phyloP scores from a whole-genome alignment of 805 yeast species.

The Saccharomycopsis sp. region DNA sequence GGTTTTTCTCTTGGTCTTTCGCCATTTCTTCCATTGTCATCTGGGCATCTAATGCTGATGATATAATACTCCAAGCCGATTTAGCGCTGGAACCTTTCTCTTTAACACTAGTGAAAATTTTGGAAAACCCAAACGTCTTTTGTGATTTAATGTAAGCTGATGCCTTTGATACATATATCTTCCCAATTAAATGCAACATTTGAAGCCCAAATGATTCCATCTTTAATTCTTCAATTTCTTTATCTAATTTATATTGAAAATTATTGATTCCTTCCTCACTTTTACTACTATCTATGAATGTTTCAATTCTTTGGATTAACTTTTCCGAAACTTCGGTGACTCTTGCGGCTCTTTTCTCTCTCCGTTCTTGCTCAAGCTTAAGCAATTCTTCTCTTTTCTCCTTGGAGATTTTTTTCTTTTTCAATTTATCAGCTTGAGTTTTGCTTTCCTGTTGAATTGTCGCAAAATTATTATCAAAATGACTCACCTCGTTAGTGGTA shows the following conservation, averaged over 20 bases:
- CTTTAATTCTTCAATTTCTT: constrained; percentile 74
- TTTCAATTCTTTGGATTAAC: constrained; percentile 41
- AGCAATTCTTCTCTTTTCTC: constrained; percentile 44
- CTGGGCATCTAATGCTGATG: constrained; percentile 86
- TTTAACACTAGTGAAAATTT: constrained; percentile 71
- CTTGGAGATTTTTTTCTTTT: constrained; percentile 27
- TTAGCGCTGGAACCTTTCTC: constrained; percentile 79
- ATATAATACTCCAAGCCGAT: constrained; percentile 74
- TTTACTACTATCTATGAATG: constrained; percentile 38
- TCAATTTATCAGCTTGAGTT: constrained; percentile 26
- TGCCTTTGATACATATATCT: constrained; percentile 69
- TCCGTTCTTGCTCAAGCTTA: constrained; percentile 47
- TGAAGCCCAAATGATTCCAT: constrained; percentile 95
- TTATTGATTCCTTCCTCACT: constrained; percentile 40
- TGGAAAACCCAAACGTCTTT: constrained; percentile 81
- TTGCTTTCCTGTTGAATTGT: constrained; percentile 32
- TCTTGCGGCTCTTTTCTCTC: constrained; percentile 42
- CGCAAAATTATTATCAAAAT: constrained; percentile 16
- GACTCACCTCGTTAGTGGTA: constrained; percentile 6
- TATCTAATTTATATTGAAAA: constrained; percentile 44
- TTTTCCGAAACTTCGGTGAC: constrained; percentile 44
- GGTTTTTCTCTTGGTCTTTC: constrained; percentile 53
- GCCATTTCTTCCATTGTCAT: constrained; percentile 66
- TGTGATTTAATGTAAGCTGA: constrained; percentile 65
- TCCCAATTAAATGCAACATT: constrained; percentile 76